Conservation (phyloP, 495 filamentous ascomycete species). For the Neohortaea acidophila region DNA sequence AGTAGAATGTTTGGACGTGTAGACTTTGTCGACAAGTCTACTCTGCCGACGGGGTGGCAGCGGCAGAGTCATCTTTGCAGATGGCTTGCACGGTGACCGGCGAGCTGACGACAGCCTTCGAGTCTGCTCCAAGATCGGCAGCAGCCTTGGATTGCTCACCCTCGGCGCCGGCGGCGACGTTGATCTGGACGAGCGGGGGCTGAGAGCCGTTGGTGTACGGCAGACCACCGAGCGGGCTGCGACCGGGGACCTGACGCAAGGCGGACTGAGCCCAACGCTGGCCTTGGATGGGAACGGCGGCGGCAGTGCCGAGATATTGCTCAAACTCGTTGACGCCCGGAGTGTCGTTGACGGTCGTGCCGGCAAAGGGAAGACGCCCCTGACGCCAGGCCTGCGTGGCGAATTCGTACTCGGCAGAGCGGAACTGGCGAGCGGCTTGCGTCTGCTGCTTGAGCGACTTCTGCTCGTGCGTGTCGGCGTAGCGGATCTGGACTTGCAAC, state of each 20-base stretch:
- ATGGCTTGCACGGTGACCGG: constrained; percentile 5
- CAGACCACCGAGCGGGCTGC: constrained; percentile 7
- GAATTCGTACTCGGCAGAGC: constrained; percentile 84
- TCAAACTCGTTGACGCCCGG: constrained; percentile 13
- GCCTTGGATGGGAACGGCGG: constrained; percentile 12
- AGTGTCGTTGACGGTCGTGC: constrained; percentile 5
- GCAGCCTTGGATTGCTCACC: neutral
- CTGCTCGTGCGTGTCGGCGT: constrained; percentile 89
- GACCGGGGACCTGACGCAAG: constrained; percentile 6
- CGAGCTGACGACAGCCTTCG: constrained; percentile 9
- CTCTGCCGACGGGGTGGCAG: constrained; percentile 10
- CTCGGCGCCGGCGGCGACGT: constrained; percentile 1
- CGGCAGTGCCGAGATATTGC: constrained; percentile 13
- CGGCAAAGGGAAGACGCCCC: constrained; percentile 9
- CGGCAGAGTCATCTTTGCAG: constrained; percentile 13
- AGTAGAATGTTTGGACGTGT: too few relatives aligned
- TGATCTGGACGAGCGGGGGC: constrained; percentile 4
- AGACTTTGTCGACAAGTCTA: too few relatives aligned
- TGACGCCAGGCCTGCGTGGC: constrained; percentile 23
- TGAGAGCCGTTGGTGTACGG: constrained; percentile 4
- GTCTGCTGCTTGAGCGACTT: constrained; percentile 92
- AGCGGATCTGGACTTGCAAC: constrained; percentile 79
- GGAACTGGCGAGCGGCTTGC: constrained; percentile 79
- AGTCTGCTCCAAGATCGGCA: constrained; percentile 3
- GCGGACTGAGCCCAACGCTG: constrained; percentile 19